Percentiles rank a stretch among this genome's conserved stretches.
Evolutionary conservation across 1,284 basidiomycete species (phyloP).

Genomic region (Sanghuangporus weigelae): DNA sequence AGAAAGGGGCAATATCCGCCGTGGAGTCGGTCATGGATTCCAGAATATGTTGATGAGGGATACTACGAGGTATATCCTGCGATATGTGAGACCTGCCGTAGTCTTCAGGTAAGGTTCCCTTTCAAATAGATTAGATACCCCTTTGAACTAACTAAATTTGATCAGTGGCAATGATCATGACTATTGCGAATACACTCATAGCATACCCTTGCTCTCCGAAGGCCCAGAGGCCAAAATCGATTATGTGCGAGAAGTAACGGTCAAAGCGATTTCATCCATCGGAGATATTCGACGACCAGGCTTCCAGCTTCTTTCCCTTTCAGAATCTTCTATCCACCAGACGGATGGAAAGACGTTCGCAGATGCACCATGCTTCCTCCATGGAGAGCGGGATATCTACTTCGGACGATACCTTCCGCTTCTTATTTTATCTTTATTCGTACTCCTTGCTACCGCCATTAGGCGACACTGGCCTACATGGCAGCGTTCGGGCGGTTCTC

Average conservation of each 20-base stretch:
- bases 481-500: not conserved
- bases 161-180: conserved; percentile 84
- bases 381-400: conserved; percentile 63
- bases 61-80: conserved; percentile 67
- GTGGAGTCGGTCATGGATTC: conserved; percentile 77
- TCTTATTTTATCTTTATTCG: conserved; percentile 35
- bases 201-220: conserved; percentile 25
- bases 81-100: conserved; percentile 55
- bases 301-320: conserved; percentile 79
- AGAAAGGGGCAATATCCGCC: conserved; percentile 65
- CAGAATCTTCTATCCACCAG: conserved; percentile 25
- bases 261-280: conserved; percentile 81
- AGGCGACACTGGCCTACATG: not conserved
- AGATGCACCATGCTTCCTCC: conserved; percentile 61
- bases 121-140: not conserved
- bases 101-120: conserved; percentile 59
- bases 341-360: not conserved
- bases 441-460: conserved; percentile 28
- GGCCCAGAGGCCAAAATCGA: conserved; percentile 21
- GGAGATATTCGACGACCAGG: conserved; percentile 75
- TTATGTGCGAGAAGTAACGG: conserved; percentile 58
- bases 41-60: conserved; percentile 77
- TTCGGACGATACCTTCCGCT: conserved; percentile 51
- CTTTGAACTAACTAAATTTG: not conserved
- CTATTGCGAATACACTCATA: conserved; percentile 74